Percentiles rank a stretch among this genome's conserved stretches.
Evolutionary conservation across 1,284 basidiomycete species (phyloP).

Genomic region (Irpex sp.): DNA sequence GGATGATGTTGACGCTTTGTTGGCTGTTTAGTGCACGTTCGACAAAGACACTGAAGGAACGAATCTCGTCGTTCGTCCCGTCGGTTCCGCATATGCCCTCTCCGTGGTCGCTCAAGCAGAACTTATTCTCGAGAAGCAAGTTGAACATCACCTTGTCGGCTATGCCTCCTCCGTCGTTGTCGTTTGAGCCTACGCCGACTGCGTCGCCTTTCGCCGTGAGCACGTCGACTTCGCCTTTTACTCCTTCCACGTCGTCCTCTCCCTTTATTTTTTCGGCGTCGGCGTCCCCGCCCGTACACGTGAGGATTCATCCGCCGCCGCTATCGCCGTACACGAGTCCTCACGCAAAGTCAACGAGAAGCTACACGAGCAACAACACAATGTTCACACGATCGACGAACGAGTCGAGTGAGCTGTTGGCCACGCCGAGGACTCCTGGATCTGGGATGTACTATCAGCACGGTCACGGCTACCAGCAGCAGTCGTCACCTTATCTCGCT

Average conservation of each 20-base stretch:
- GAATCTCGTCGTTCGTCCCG: constrained; percentile 18
- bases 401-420: constrained; percentile 1
- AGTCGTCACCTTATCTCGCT: not conserved
- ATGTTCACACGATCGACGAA: not conserved
- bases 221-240: not conserved
- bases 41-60: constrained; percentile 17
- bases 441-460: not conserved
- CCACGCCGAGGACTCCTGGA: constrained; percentile 5
- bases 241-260: constrained; percentile 9
- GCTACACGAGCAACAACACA: not conserved
- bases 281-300: too few species aligned
- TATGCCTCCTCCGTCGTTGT: constrained; percentile 12
- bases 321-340: not conserved
- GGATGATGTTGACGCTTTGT: not conserved
- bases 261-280: not conserved
- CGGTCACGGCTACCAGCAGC: too few species aligned
- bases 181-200: not conserved
- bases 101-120: constrained; percentile 7
- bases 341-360: not conserved
- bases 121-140: constrained; percentile 18
- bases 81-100: constrained; percentile 12
- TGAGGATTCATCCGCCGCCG: not conserved
- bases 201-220: too few species aligned
- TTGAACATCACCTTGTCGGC: constrained; percentile 20
- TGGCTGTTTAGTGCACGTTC: constrained; percentile 12